phyloP scores from a whole-genome alignment of 129 eudicot species.

The Flaveria robusta region DNA sequence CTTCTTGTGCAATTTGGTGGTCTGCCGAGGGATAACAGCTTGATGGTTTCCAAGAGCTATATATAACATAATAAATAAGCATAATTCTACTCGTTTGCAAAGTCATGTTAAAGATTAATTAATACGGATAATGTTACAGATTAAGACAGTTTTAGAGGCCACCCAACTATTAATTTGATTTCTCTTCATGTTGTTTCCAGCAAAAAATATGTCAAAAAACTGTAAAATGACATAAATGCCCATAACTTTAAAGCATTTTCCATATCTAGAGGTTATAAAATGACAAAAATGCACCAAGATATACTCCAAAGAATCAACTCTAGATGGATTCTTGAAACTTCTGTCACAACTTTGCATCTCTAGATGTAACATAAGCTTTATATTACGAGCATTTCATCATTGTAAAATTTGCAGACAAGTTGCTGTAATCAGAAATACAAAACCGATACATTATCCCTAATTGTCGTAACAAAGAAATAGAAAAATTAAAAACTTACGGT shows the following conservation, averaged over 20 bases:
- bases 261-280: background rate
- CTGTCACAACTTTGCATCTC: background rate
- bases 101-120: background rate
- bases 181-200: background rate
- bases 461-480: background rate
- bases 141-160: background rate
- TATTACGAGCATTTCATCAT: background rate
- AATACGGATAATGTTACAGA: background rate
- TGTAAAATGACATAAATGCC: background rate
- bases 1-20: slow-evolving; percentile 36
- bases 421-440: background rate
- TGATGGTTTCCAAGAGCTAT: slow-evolving; percentile 68
- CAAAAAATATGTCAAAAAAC: background rate
- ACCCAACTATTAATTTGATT: background rate
- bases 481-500: slow-evolving; percentile 58
- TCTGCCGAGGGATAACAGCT: slow-evolving; percentile 38
- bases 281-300: background rate
- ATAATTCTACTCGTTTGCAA: background rate
- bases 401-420: background rate
- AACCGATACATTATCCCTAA: background rate
- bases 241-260: too few species aligned
- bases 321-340: background rate
- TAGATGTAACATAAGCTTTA: background rate
- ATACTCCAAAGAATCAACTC: background rate
- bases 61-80: background rate